Evolutionary conservation across 2,329 filamentous ascomycete genomes (phyloP), one percentile per base, ranked within the genome.

Genomic region (Sporothrix pallida): DNA sequence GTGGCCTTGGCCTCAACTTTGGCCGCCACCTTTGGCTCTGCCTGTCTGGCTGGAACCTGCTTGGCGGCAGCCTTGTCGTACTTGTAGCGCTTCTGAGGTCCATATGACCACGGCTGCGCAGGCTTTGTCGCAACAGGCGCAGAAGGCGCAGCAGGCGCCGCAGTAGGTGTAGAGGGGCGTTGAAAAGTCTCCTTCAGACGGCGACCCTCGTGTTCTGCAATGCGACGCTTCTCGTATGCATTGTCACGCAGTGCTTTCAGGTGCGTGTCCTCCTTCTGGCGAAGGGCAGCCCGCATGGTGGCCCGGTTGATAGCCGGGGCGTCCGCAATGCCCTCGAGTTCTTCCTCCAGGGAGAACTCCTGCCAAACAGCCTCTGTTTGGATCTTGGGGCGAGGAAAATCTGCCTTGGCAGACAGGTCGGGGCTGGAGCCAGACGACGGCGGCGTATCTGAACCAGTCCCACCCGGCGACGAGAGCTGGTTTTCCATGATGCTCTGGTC

Each of bases 321-420:
- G 20, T 75, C 75, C 0, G 72, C 60, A 12, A 77, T 77, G 1
- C 76, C 76, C 15, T 74, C 76, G 0, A 77, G 68, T 17, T 77
- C 76, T 65, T 77, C 76, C 13, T 77, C 76, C 0, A 77, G 70
- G 0, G 76, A 72, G 12, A 76, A 75, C 37, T 76, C 73, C 2
- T 73, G 54, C 50, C 60, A 71, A 2, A 65, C 37, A 7, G 73
- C 67, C 1, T 73, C 60, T 4, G 42, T 5, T 7, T 63, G 12
- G 9, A 48, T 37, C 37, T 42, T 23, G 0, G 12, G 20, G 7
- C 46, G 17, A 2, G 2, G 17, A 2, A 2, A n/a, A 5, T 1
- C 37, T 37, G 13, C 31, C 12, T 58, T 71, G 37, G 20, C 60
- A 46, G 20, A 37, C 31, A 37, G 31, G 31, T 37, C 4, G 7